These are phyloP conservation scores for Chaetomiaceae sp. DNA, from an alignment of 2,329 filamentous ascomycete species.

Conservation along the genomic window DNA sequence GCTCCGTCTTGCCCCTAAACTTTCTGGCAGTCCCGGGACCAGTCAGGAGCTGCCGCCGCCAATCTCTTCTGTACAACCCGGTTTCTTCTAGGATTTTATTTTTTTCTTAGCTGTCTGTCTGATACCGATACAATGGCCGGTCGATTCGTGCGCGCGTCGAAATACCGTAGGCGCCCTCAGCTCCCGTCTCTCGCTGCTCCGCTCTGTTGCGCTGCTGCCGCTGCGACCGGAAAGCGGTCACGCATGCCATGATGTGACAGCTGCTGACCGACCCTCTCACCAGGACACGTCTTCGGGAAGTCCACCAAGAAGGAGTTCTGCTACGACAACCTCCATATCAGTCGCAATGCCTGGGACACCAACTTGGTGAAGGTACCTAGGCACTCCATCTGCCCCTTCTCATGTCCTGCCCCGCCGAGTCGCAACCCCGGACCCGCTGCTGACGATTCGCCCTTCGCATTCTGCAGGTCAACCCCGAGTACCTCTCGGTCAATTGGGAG, in stretches of 20 bases:
- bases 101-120: background rate
- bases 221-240: slow-evolving; percentile 8
- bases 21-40: background rate
- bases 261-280: slow-evolving; percentile 27
- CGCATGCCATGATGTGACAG: slow-evolving; percentile 29
- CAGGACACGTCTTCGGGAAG: slow-evolving; percentile 98
- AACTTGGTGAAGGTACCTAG: slow-evolving; percentile 83
- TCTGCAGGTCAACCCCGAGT: slow-evolving; percentile 89
- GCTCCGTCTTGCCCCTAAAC: slow-evolving; percentile 4
- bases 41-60: background rate
- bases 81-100: slow-evolving; percentile 1
- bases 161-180: slow-evolving; percentile 53
- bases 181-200: slow-evolving; percentile 6
- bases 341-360: slow-evolving; percentile 98
- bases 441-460: slow-evolving; percentile 15
- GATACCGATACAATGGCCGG: slow-evolving; percentile 51
- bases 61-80: background rate
- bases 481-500: slow-evolving; percentile 98
- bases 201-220: no score
- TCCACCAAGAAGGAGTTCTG: slow-evolving; percentile 94
- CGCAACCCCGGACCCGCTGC: slow-evolving; percentile 5
- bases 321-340: slow-evolving; percentile 97
- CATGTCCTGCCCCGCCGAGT: background rate
- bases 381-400: background rate
- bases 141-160: slow-evolving; percentile 64